A percentile compares a stretch with the other conserved stretches of the same genome.
Conservation (phyloP, 2,329 filamentous ascomycete genomes). For the Monosporascus cannonballus region DNA sequence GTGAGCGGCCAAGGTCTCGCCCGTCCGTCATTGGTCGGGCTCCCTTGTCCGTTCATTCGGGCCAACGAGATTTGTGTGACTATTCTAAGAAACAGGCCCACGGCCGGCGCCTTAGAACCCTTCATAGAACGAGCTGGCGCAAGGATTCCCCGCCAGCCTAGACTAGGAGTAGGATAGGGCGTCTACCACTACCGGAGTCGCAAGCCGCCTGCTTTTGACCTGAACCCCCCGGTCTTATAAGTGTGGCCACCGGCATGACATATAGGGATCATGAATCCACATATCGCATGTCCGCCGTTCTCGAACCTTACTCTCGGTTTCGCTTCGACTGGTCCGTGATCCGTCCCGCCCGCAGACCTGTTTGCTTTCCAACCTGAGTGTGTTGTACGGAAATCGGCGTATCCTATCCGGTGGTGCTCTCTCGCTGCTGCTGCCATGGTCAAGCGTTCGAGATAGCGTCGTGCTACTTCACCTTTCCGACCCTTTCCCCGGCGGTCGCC, state of each 20-base stretch:
- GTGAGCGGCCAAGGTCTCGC: neutral
- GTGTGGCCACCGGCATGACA: neutral
- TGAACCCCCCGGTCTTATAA: no score
- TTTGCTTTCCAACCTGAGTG: neutral
- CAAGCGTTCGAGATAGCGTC: slow-evolving; percentile 1
- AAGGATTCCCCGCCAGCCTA: neutral
- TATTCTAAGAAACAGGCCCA: slow-evolving; percentile 1
- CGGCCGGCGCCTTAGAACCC: neutral
- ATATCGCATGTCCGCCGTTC: neutral
- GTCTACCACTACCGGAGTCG: neutral
- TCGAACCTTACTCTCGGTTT: neutral
- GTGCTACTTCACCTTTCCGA: neutral
- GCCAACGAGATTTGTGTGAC: neutral
- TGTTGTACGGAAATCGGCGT: neutral
- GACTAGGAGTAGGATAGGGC: neutral
- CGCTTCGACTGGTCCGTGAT: neutral
- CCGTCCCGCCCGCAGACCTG: neutral
- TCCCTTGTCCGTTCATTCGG: neutral
- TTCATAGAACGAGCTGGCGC: neutral
- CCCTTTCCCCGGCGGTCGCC: slow-evolving; percentile 5
- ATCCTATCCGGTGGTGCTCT: slow-evolving; percentile 6
- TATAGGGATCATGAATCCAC: neutral
- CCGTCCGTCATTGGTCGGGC: neutral
- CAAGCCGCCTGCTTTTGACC: neutral
- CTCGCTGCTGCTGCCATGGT: slow-evolving; percentile 5